Percentiles rank a stretch among this genome's conserved stretches.
These are phyloP conservation scores for Castanea mollissima DNA, from an alignment of 306 rosid species.

Conservation along the genomic window DNA sequence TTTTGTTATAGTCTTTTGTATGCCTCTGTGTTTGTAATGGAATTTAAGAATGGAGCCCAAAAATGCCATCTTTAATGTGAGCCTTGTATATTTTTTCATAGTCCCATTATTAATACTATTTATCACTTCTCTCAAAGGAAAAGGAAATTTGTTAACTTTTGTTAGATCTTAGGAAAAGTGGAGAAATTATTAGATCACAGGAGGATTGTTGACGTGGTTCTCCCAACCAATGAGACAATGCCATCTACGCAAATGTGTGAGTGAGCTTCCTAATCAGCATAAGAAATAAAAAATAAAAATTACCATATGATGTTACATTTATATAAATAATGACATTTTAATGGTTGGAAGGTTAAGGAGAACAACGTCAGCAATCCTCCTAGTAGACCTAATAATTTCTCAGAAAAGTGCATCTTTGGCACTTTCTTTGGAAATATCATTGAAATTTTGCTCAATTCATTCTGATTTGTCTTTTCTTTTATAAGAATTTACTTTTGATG, in stretches of 20 bases:
- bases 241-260: too few relatives aligned
- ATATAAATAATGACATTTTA: too few relatives aligned
- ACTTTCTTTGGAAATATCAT: not conserved
- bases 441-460: not conserved
- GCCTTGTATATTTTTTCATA: not conserved
- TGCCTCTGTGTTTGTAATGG: not conserved
- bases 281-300: too few relatives aligned
- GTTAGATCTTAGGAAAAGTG: too few relatives aligned
- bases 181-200: too few relatives aligned
- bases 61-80: not conserved
- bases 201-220: too few relatives aligned
- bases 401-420: not conserved
- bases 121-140: not conserved
- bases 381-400: too few relatives aligned
- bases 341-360: too few relatives aligned
- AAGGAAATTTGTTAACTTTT: not conserved
- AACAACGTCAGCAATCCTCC: too few relatives aligned
- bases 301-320: too few relatives aligned
- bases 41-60: not conserved
- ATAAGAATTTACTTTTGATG: not conserved
- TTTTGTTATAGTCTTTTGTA: not conserved
- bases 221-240: too few relatives aligned
- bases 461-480: not conserved
- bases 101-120: not conserved
- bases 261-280: too few relatives aligned